Percentiles rank a stretch among this genome's conserved stretches.
phyloP scores from a whole-genome alignment of 495 filamentous ascomycete species.

The Neurospora sp. region DNA sequence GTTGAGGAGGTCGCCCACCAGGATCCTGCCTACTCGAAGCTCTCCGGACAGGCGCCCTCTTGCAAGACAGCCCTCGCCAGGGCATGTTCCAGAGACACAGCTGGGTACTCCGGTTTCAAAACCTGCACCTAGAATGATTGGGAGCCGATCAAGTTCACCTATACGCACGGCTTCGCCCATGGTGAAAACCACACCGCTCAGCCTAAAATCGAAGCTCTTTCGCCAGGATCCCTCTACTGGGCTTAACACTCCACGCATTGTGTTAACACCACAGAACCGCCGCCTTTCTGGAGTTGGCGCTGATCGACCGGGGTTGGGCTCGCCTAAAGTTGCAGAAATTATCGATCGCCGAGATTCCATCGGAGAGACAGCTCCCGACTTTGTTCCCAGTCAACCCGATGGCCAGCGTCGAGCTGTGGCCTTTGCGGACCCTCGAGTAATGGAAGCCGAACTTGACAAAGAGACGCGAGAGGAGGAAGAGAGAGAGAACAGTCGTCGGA shows the following conservation, averaged over 20 bases:
- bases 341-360: conserved; percentile 66
- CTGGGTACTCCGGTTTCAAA: conserved; percentile 4
- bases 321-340: conserved; percentile 62
- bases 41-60: not conserved
- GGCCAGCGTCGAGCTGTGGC: conserved; percentile 37
- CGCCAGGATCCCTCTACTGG: conserved; percentile 48
- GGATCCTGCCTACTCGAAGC: conserved; percentile 1
- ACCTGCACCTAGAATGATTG: conserved; percentile 16
- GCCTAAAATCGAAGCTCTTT: conserved; percentile 39
- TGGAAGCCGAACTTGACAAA: conserved; percentile 59
- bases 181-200: conserved; percentile 13
- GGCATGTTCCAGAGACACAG: conserved; percentile 6
- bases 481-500: conserved; percentile 47
- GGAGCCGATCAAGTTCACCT: conserved; percentile 26
- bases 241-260: conserved; percentile 49
- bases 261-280: conserved; percentile 52
- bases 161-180: conserved; percentile 14
- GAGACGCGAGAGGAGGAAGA: conserved; percentile 56
- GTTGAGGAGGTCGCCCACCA: not conserved
- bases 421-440: conserved; percentile 55
- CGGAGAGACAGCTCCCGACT: conserved; percentile 51
- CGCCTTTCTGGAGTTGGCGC: conserved; percentile 65
- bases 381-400: conserved; percentile 38
- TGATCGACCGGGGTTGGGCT: conserved; percentile 67
- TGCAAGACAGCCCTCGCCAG: not conserved